Percentiles rank a stretch among this genome's conserved stretches.
Conservation (phyloP, 768 basidiomycete genomes). For the Chalciporus pseudorubinellus region DNA sequence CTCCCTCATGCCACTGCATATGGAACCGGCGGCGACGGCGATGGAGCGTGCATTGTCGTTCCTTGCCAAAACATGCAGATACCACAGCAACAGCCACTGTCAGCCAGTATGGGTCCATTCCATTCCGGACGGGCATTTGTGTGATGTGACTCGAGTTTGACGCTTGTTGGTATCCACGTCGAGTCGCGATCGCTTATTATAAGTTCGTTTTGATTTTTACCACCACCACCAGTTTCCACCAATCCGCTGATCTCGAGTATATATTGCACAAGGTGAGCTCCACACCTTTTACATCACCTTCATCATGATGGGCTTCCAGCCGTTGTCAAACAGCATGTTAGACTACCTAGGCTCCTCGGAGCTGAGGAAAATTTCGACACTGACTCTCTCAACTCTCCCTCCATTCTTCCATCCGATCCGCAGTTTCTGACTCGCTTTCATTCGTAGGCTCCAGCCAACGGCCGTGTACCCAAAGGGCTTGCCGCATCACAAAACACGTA, state of each 20-base stretch:
- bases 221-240: too few species aligned
- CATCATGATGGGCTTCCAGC: slow-evolving; percentile 15
- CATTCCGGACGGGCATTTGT: too few species aligned
- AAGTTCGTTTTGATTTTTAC: too few species aligned
- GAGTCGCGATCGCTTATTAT: too few species aligned
- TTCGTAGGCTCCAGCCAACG: background rate
- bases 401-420: background rate
- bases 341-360: slow-evolving; percentile 29
- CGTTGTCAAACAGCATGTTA: slow-evolving; percentile 32
- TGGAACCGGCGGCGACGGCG: background rate
- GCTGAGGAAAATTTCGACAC: slow-evolving; percentile 20
- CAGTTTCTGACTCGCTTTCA: background rate
- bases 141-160: too few species aligned
- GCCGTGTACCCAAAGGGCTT: too few species aligned
- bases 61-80: background rate
- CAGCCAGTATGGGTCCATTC: too few species aligned
- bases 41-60: slow-evolving; percentile 2
- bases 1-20: slow-evolving; percentile 24
- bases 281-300: background rate
- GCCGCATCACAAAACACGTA: too few species aligned
- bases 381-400: background rate
- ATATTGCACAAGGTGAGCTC: background rate
- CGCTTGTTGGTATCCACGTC: too few species aligned
- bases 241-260: too few species aligned
- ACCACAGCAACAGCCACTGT: too few species aligned